These are phyloP conservation scores for Myxozyma lipomycoides DNA, from an alignment of 805 yeast genomes.

Conservation along the genomic window DNA sequence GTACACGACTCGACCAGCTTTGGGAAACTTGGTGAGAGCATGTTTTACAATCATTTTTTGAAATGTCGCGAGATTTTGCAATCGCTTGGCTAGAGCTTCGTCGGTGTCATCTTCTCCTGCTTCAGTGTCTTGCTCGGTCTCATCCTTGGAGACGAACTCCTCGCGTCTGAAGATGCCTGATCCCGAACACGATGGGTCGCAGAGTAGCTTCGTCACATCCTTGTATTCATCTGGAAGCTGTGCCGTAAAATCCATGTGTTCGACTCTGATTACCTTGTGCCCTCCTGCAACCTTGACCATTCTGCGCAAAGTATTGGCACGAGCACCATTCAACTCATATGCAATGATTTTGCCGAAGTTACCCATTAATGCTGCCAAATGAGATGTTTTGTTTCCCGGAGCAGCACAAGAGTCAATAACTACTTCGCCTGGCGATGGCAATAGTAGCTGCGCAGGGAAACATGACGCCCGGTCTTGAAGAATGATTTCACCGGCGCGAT, in stretches of 20 bases:
- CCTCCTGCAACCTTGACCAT: constrained; percentile 83
- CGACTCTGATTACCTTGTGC: constrained; percentile 40
- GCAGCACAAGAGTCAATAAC: constrained; percentile 96
- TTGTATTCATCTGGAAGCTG: constrained; percentile 43
- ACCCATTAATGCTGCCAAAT: constrained; percentile 66
- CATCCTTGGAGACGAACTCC: constrained; percentile 31
- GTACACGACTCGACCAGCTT: constrained; percentile 73
- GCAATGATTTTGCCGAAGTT: constrained; percentile 53
- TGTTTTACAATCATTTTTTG: constrained; percentile 86
- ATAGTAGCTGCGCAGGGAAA: constrained; percentile 83
- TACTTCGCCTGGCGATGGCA: constrained; percentile 55
- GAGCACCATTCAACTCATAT: constrained; percentile 75
- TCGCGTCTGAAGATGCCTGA: constrained; percentile 95
- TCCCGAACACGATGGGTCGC: constrained; percentile 98
- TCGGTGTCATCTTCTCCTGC: constrained; percentile 5
- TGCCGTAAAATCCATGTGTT: constrained; percentile 59
- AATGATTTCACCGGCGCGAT: constrained; percentile 71
- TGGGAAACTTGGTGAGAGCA: constrained; percentile 71
- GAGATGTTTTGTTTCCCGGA: constrained; percentile 97
- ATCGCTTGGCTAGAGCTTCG: constrained; percentile 45
- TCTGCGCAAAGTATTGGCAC: constrained; percentile 64
- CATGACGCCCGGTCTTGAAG: constrained; percentile 97
- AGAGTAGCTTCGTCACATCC: constrained; percentile 72
- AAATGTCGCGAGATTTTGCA: constrained; percentile 73
- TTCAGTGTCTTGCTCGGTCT: constrained; percentile 40